Base-by-base conservation (phyloP, 2,329 filamentous ascomycete genomes). In the Fusarium poae region DNA sequence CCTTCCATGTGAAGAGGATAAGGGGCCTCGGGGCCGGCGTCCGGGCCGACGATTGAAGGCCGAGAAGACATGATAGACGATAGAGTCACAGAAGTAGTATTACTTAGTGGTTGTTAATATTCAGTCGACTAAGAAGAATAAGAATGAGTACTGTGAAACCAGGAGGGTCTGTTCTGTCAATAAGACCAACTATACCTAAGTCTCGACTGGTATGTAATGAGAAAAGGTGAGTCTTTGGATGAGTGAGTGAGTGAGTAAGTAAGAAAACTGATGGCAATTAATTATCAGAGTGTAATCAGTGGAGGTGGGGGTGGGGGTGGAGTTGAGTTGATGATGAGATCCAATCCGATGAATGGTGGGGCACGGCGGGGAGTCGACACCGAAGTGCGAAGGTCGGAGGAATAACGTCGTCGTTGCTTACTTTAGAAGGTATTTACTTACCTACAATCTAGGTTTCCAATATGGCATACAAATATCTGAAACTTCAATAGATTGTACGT, bases 1-100 rank as follows among this genome's bases (percentile, higher is more conserved):
- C 96, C 96, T 65, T 92, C 90, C 81, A 98, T 90, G 72, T 86
- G 88, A 73, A 97, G 85, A 1, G 96, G 96, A 79, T 90, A 98
- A 0, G 96, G 96, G 8, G 88, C 52, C 73, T 89, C 84, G 15
- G 95, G 95, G 5, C 93, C 93, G 39, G 83, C 79, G 43, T 92
- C 88, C 11, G 90, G 84, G 57, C 95, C 95, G 62, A 93, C 88
- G 71, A 96, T 87, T 52, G 85, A 83, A 46, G 92, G 90, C 65
- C 93, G 90, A 18, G 71, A 65, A 34, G 77, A 62, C 77, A 79
- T 80, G 57, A 37, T 35, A 57, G 30, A 45, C 32, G 20, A 30
- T 51, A 27, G 40, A 45, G 34, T 54, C 43, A 39, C 43, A 20
- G 21, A 27, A 32, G 39, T 39, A 32, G 27, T 21, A 35, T 20